phyloP scores from a whole-genome alignment of 2,329 filamentous ascomycete genomes.

The Paecilomyces dactylethromorphus region DNA sequence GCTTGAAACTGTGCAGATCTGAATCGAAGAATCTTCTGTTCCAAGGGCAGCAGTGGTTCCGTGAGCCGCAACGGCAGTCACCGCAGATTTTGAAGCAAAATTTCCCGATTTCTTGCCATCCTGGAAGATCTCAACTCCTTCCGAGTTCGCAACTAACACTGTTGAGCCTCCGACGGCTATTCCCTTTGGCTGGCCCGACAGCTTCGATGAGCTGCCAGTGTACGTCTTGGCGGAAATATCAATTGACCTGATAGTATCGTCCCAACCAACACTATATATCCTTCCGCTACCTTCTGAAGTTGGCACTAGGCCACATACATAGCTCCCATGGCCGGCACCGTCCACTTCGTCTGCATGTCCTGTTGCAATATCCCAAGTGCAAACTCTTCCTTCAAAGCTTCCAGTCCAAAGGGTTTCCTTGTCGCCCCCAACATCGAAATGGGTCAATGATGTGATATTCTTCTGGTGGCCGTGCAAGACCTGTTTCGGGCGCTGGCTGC shows the following conservation, averaged over 20 bases:
- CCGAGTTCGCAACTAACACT: slow-evolving; percentile 54
- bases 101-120: slow-evolving; percentile 55
- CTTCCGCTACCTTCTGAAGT: slow-evolving; percentile 46
- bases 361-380: slow-evolving; percentile 70
- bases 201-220: slow-evolving; percentile 58
- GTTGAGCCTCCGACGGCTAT: slow-evolving; percentile 49
- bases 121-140: slow-evolving; percentile 54
- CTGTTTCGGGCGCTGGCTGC: slow-evolving; percentile 60
- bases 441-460: slow-evolving; percentile 71
- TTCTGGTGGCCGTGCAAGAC: slow-evolving; percentile 86
- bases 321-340: slow-evolving; percentile 77
- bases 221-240: slow-evolving; percentile 72
- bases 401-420: slow-evolving; percentile 72
- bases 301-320: slow-evolving; percentile 69
- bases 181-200: slow-evolving; percentile 75
- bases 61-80: slow-evolving; percentile 65
- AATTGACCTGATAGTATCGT: slow-evolving; percentile 77
- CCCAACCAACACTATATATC: slow-evolving; percentile 88
- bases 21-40: slow-evolving; percentile 64
- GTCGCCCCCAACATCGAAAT: slow-evolving; percentile 42
- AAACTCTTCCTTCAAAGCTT: slow-evolving; percentile 83
- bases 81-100: slow-evolving; percentile 55
- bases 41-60: slow-evolving; percentile 68
- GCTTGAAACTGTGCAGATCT: slow-evolving; percentile 62
- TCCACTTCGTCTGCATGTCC: slow-evolving; percentile 67